Percentiles rank a stretch among this genome's conserved stretches.
These are phyloP conservation scores for Hymenoscyphus albidus DNA, from an alignment of 2,329 filamentous ascomycete species.

Conservation along the genomic window DNA sequence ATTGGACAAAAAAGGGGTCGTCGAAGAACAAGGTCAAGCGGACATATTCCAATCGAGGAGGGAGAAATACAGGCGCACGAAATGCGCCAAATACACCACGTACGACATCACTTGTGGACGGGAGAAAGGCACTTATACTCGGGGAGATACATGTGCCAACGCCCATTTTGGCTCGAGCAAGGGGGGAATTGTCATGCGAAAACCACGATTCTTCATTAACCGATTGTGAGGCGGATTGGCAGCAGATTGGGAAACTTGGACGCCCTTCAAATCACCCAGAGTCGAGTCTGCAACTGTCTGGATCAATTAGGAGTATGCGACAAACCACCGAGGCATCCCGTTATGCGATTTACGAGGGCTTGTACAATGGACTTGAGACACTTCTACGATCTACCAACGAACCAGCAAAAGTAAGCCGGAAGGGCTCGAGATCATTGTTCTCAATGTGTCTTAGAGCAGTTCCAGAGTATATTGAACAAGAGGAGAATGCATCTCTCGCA, in stretches of 20 bases:
- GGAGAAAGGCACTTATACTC: constrained; percentile 19
- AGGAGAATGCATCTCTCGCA: constrained; percentile 42
- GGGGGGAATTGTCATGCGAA: constrained; percentile 14
- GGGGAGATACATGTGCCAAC: constrained; percentile 34
- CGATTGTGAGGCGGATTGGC: background rate
- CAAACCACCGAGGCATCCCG: constrained; percentile 30
- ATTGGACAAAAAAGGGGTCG: constrained; percentile 22
- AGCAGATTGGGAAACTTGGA: constrained; percentile 7
- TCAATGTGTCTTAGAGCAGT: constrained; percentile 48
- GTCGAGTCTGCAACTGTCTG: constrained; percentile 19
- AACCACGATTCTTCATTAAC: background rate
- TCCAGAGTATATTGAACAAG: constrained; percentile 44
- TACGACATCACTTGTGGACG: constrained; percentile 6
- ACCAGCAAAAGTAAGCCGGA: constrained; percentile 16
- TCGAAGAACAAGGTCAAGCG: constrained; percentile 27
- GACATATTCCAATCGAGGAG: constrained; percentile 30
- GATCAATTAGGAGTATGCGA: constrained; percentile 38
- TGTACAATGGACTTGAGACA: constrained; percentile 44
- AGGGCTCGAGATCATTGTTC: constrained; percentile 42
- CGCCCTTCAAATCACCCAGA: constrained; percentile 14
- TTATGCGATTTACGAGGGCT: constrained; percentile 42
- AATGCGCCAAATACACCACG: constrained; percentile 7
- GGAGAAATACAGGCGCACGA: constrained; percentile 9
- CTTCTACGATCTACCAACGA: constrained; percentile 41
- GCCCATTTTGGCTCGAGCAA: constrained; percentile 32